Conservation (phyloP, 75 land plant species). For the Cunninghamia lanceolata region DNA sequence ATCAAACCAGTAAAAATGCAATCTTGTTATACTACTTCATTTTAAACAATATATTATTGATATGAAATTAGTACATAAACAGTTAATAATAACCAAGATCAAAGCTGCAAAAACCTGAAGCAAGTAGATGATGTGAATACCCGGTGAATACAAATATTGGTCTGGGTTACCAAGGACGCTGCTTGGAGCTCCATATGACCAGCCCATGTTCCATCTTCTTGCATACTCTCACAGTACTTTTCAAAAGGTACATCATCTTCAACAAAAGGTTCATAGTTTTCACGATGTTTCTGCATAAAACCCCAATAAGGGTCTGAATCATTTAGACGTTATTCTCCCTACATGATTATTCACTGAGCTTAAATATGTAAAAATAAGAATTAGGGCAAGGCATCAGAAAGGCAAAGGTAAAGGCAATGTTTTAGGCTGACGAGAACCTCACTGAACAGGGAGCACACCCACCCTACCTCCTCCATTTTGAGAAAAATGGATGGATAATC, state of each 20-base stretch:
- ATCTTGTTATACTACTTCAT: not conserved
- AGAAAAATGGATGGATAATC: too few relatives aligned
- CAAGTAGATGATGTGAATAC: conserved; percentile 24
- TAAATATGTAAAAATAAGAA: not conserved
- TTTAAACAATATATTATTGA: not conserved
- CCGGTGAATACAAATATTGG: conserved; percentile 90
- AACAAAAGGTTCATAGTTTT: conserved; percentile 88
- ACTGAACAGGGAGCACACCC: not conserved
- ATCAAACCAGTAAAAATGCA: not conserved
- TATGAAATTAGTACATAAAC: not conserved
- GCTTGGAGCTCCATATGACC: conserved; percentile 95
- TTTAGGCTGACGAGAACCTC: not conserved
- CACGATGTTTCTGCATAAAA: conserved; percentile 66
- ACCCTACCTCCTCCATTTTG: not conserved
- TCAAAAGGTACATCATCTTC: conserved; percentile 96
- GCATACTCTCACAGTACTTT: conserved; percentile 82
- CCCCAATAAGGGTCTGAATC: not conserved
- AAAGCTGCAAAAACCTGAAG: conserved; percentile 4
- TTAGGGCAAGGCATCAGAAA: not conserved
- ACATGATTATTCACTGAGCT: not conserved
- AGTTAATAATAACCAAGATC: not conserved
- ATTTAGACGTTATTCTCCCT: not conserved
- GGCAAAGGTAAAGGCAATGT: not conserved
- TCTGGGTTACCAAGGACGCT: conserved; percentile 77
- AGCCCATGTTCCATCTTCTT: conserved; percentile 87